Evolutionary conservation across 2,329 filamentous ascomycete genomes (phyloP).

Genomic region (Fusarium solani-melongenae): DNA sequence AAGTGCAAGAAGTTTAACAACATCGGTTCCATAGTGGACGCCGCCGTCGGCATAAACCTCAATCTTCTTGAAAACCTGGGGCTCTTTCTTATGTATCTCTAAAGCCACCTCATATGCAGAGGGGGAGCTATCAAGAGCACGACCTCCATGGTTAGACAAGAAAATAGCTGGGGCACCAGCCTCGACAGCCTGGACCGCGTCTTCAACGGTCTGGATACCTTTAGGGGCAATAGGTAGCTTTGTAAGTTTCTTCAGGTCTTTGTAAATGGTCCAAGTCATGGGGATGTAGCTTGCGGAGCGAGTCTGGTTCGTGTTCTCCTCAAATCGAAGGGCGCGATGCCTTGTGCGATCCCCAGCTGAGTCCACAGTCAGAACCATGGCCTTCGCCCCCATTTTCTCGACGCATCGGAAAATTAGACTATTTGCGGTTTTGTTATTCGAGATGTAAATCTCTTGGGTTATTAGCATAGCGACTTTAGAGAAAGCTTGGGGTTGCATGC

Average conservation of each 20-base stretch:
- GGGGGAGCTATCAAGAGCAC: background rate
- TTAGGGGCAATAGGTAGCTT: background rate
- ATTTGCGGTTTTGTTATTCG: background rate
- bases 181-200: background rate
- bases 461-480: background rate
- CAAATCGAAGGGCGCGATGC: background rate
- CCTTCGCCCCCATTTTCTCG: background rate
- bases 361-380: background rate
- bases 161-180: background rate
- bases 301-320: background rate
- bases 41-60: background rate
- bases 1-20: background rate
- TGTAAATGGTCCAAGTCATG: background rate
- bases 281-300: background rate
- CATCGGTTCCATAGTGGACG: background rate
- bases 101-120: background rate
- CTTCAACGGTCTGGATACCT: background rate
- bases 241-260: background rate
- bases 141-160: background rate
- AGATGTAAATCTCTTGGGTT: background rate
- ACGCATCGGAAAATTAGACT: background rate
- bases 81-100: background rate
- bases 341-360: background rate
- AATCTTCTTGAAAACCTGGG: background rate
- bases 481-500: background rate